Evolutionary conservation across 2,329 filamentous ascomycete genomes (phyloP), one percentile per base, ranked within the genome.

Genomic region (Colletotrichum simmondsii): DNA sequence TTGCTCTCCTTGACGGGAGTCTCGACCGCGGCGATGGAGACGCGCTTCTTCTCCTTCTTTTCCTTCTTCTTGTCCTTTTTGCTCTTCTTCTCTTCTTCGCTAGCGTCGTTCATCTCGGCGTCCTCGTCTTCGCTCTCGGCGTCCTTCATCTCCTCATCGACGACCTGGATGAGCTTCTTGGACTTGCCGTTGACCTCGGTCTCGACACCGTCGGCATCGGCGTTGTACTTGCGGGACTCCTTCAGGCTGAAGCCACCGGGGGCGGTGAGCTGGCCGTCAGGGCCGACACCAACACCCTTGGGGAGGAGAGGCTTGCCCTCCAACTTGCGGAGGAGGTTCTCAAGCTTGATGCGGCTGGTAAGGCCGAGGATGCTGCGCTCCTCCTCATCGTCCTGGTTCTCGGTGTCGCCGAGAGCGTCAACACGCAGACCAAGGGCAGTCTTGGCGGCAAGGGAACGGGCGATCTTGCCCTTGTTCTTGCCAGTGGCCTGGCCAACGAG

Each of bases 381-480:
- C 82, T 99, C 96, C 77, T 99, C 97, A 32, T 96, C 94, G 61
- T 93, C 91, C 73, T 92, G 88, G 73, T 90, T 91, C 70, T 93
- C 90, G 59, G 89, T 89, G 75, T 90, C 80, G 22, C 82, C 80
- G 28, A 88, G 91, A 32, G 97, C 95, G 83, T 99, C 97, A 62
- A 98, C 94, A 85, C 97, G 95, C 61, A 98, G 88, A 88, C 95
- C 95, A 63, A 99, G 91, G 30, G 97, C 95, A 59, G 96, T 92
- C 89, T 98, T 98, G 77, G 96, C 93, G 61, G 97, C 94, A 74
- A 99, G 90, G 88, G 98, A 95, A 89, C 97, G 94, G 54, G 97
- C 97, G 80, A 99, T 98, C 89, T 99, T 99, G 79, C 97, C 97
- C 92, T 99, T 99, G 89, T 98, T 98, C 88, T 95, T 96, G 79